Conservation (phyloP, 306 rosid genomes). For the Cucurbita argyrosperma region DNA sequence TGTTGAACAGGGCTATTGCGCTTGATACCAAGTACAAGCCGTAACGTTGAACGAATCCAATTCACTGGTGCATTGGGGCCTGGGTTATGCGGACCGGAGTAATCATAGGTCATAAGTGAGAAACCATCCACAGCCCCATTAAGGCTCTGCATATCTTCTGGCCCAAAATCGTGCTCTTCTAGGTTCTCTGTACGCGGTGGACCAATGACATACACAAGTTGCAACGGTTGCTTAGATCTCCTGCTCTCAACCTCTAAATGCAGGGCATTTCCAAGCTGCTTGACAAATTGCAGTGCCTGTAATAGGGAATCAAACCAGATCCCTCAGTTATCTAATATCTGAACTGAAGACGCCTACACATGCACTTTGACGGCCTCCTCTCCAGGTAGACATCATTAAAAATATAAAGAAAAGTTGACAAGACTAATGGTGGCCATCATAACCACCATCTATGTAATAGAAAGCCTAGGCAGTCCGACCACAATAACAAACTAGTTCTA, state of each 20-base stretch:
- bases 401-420: background rate
- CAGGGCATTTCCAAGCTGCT: conserved; percentile 73
- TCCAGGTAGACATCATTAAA: background rate
- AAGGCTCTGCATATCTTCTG: conserved; percentile 58
- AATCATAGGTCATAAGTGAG: conserved; percentile 90
- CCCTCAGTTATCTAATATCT: background rate
- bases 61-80: conserved; percentile 96
- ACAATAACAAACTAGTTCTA: background rate
- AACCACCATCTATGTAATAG: background rate
- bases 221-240: conserved; percentile 28
- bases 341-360: background rate
- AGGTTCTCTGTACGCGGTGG: conserved; percentile 77
- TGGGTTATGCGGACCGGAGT: conserved; percentile 71
- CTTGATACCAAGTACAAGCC: conserved; percentile 39
- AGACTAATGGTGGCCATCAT: background rate
- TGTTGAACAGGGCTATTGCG: conserved; percentile 20
- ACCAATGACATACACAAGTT: conserved; percentile 77
- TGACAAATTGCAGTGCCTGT: conserved; percentile 74
- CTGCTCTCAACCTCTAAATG: conserved; percentile 45
- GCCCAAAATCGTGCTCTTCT: conserved; percentile 68
- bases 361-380: background rate
- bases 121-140: conserved; percentile 68
- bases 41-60: conserved; percentile 60
- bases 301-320: conserved; percentile 19
- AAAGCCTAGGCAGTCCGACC: background rate